A percentile compares a stretch with the other conserved stretches of the same genome.
Evolutionary conservation across 352 stramenopile genomes (phyloP).

Genomic region (Phytophthora pseudosyringae): DNA sequence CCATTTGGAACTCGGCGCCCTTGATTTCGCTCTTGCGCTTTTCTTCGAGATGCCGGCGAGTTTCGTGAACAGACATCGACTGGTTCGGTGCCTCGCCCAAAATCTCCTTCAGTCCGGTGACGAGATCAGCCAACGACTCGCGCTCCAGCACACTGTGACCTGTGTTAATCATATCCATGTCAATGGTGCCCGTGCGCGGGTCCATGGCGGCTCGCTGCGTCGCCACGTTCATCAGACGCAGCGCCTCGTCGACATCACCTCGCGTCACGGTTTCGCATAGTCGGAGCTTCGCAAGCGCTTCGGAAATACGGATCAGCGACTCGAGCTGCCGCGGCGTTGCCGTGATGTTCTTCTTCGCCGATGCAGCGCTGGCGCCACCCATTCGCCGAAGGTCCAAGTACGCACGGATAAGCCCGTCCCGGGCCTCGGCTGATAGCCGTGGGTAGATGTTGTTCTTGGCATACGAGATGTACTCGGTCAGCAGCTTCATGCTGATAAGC

Average conservation of each 20-base stretch:
- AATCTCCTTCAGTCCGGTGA: conserved; percentile 64
- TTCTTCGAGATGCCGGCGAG: conserved; percentile 88
- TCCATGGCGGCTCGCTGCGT: conserved; percentile 98
- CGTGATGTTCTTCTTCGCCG: conserved; percentile 95
- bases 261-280: conserved; percentile 74
- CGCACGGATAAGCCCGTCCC: conserved; percentile 89
- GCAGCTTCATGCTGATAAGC: conserved; percentile 80
- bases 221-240: conserved; percentile 97
- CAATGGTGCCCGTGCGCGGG: conserved; percentile 97
- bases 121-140: conserved; percentile 70
- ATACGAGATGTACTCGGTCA: conserved; percentile 97
- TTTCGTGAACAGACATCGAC: conserved; percentile 86
- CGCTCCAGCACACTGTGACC: conserved; percentile 92
- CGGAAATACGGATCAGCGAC: conserved; percentile 98
- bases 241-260: conserved; percentile 94
- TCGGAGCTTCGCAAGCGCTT: conserved; percentile 96
- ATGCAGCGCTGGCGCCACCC: conserved; percentile 58
- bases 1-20: conserved; percentile 88
- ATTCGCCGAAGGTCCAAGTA: conserved; percentile 94
- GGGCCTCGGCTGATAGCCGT: conserved; percentile 90
- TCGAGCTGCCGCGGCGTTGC: conserved; percentile 98
- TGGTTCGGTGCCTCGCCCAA: conserved; percentile 62
- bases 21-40: conserved; percentile 81
- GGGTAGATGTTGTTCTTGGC: conserved; percentile 94
- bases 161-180: conserved; percentile 99